Evolutionary conservation across 73 alveolate species (phyloP), one percentile per base, ranked within the genome.

Genomic region (Blepharisma japonicum): DNA sequence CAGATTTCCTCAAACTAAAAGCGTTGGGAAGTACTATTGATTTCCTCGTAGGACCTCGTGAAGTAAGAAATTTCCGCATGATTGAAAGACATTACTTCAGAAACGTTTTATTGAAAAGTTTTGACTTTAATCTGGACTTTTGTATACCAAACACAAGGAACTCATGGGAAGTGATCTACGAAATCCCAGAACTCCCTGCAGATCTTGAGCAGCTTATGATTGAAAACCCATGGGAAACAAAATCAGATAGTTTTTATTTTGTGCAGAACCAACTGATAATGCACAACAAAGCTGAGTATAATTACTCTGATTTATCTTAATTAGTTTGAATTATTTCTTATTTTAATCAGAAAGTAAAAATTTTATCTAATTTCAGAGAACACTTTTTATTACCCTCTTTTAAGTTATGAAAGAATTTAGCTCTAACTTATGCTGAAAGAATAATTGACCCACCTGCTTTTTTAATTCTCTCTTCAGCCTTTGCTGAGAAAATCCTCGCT

Each of bases 371-470:
- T 32, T 32, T 32, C 42, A 32, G 42, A 32, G 42, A 32, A 32
- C 3, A 3, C 42, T 32, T n/a, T n/a, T n/a, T 32, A 32, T 32
- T 1, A 32, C 42, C 42, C 42, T 32, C 42, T 32, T 32, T 32
- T 32, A 32, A n/a, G 42, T 32, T 32, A 32, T 32, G 42, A 32
- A 32, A 32, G 42, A 32, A 32, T 32, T 32, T 32, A 32, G 42
- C 42, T 53, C 68, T 53, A 1, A 25, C 53, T 94, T 93, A 96
- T 45, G 98, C 98, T 82, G 89, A 84, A 79, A 96, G 96, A 51
- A 89, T 92, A 80, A 95, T 83, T 71, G 97, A 97, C 61, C 99
- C 99, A 71, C 98, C 98, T 42, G 97, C 98, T 83, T 91, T 98
- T 89, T 92, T 93, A 71, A 96, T 94, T 94, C 99, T 96, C 82